Percentiles rank a stretch among this genome's conserved stretches.
These are phyloP conservation scores for Pseudogymnoascus sp. DNA, from an alignment of 2,329 filamentous ascomycete species.

Conservation along the genomic window DNA sequence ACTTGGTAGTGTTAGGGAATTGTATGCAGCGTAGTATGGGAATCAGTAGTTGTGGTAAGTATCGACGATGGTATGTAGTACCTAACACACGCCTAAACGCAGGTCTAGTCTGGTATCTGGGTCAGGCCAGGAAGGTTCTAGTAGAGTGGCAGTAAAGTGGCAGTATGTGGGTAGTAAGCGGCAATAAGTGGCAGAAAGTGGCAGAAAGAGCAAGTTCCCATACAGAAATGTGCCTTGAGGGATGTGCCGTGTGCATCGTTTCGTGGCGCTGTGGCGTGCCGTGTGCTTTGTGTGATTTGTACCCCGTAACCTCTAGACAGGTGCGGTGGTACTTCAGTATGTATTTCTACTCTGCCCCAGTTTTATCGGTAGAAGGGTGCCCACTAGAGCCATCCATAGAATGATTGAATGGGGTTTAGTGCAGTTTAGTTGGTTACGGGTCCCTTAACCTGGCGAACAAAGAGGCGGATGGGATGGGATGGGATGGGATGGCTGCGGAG, in stretches of 20 bases:
- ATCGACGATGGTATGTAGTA: not conserved
- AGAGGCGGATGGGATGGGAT: not conserved
- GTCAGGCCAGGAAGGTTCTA: slow-evolving; percentile 3
- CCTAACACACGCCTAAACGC: too few species aligned
- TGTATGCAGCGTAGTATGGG: not conserved
- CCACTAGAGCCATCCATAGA: not conserved
- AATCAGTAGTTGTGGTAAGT: not conserved
- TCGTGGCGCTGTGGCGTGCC: not conserved
- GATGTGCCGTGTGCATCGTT: not conserved
- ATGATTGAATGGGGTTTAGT: not conserved
- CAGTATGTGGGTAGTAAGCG: not conserved
- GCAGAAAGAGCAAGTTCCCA: not conserved
- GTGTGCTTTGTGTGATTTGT: not conserved
- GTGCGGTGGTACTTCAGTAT: not conserved
- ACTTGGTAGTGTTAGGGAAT: not conserved
- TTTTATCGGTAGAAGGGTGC: not conserved
- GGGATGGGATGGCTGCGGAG: too few species aligned
- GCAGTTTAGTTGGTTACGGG: not conserved
- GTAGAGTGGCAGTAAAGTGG: not conserved
- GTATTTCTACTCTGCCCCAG: not conserved
- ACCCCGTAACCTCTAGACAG: not conserved
- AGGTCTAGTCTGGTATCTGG: not conserved
- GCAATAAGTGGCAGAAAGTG: not conserved
- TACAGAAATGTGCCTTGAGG: not conserved
- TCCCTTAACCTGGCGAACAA: not conserved